phyloP scores from a whole-genome alignment of 805 yeast species.

The Pichia ethanolica region DNA sequence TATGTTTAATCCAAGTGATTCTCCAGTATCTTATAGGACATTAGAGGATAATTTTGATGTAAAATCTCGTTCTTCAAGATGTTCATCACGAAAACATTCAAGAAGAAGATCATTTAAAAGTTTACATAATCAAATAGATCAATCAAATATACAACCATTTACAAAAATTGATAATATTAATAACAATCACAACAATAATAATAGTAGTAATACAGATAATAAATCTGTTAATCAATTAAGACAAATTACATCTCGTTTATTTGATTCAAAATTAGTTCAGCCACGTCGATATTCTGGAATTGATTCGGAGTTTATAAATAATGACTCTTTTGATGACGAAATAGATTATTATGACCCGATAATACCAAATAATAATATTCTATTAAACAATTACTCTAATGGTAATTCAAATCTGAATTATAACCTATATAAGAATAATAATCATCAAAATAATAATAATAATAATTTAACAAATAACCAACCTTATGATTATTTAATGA shows the following conservation, averaged over 20 bases:
- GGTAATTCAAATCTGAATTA: not conserved
- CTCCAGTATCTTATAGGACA: not conserved
- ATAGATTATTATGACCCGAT: slow-evolving; percentile 15
- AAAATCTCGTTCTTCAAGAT: slow-evolving; percentile 15
- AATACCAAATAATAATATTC: not conserved
- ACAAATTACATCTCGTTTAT: slow-evolving; percentile 63
- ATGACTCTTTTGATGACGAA: slow-evolving; percentile 50
- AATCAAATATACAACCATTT: slow-evolving; percentile 4
- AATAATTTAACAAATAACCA: not conserved
- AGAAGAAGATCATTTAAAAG: slow-evolving; percentile 9
- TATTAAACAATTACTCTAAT: not conserved
- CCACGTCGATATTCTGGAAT: slow-evolving; percentile 65
- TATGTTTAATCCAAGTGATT: slow-evolving; percentile 1
- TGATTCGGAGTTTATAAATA: slow-evolving; percentile 29
- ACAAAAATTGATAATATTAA: not conserved
- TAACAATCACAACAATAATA: too few species aligned
- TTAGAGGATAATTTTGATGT: slow-evolving; percentile 12
- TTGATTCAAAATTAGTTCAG: slow-evolving; percentile 66
- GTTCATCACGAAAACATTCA: slow-evolving; percentile 12
- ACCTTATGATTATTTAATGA: slow-evolving; percentile 4
- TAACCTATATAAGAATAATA: not conserved
- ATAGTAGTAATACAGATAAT: not conserved
- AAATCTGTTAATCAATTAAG: slow-evolving; percentile 21
- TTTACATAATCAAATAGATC: not conserved
- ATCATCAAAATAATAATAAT: not conserved